Base-by-base conservation (phyloP, 2,329 filamentous ascomycete genomes). In the Penicillium sp. region DNA sequence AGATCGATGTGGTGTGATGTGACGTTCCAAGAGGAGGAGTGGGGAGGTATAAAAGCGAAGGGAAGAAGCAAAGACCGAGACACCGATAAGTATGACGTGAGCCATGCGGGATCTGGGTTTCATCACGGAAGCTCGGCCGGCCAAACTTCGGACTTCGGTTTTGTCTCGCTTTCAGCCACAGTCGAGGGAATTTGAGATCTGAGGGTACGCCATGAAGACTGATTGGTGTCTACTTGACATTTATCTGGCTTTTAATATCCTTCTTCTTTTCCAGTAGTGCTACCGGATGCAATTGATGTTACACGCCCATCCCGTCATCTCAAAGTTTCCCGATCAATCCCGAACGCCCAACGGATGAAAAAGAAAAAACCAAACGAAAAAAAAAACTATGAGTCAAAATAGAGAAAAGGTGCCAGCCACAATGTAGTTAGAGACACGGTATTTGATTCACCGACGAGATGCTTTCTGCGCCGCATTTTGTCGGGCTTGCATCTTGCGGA, bases 401-500 rank as follows among this genome's bases (percentile, higher is more conserved):
- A 34, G 39, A 29, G 18, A 26, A 31, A 36, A 23, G 43, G 29
- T 43, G 18, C 16, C 23, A 24, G 31, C 39, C 34, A 45, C 18
- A 7, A 53, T 38, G 31, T 15, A 7, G 38, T 12, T 52, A 26
- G 24, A 49, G 39, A 47, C 15, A 29, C n/a, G 24, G 4, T 28
- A 45, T 44, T 21, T 23, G 34, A 38, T 45, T 50, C 65, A 75
- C 51, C 69, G 70, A 49, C 70, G 72, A 44, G 71, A 70, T 36
- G 69, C 72, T 57, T 75, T 76, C 42, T 63, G 52, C 29, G 71
- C 71, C 41, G 71, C 74, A 57, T 70, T 70, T 60, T 78, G 74
- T 59, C 76, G 72, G 48, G 76, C 76, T 63, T 76, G 76, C 74
- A 79, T 77, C 56, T 70, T 72, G 52, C 75, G 71, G 65, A 79